Base-by-base conservation (phyloP, 1,284 basidiomycete genomes). In the Hypsizygus ulmarius region DNA sequence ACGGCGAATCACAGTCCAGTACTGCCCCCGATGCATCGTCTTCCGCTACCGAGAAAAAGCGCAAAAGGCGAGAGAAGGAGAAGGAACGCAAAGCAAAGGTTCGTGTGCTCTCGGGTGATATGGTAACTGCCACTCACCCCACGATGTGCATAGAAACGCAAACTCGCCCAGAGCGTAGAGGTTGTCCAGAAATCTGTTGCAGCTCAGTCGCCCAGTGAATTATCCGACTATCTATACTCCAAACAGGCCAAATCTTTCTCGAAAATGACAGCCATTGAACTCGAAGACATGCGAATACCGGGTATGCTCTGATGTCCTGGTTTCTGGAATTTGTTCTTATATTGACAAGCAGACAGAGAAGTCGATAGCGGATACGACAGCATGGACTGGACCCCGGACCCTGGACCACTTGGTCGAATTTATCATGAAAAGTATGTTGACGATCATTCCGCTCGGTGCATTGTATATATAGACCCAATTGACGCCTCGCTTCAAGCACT, bases 391-490 rank as follows among this genome's bases (percentile, higher is more conserved):
- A 45, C 76, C 80, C 52, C 77, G 90, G 62, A 81, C 80, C 41
- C 71, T 88, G 58, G 83, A 87, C 57, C 72, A 78, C 36, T 68
- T 93, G 39, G 72, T 74, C 55, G 77, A 84, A 38, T 93, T 93
- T 65, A 87, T 93, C 40, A 69, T 73, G 52, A 75, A 84, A 72
- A 74, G 90, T 88, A 50, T 34, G 70, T 51, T 9, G 28, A 45
- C 43, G 45, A 12, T 43, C 25, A 34, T 39, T 40, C 21, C 35
- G 36, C 39, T 37, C 1, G 11, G 44, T 43, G 28, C 39, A 43
- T 25, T 16, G n/a, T n/a, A n/a, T n/a, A n/a, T n/a, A 27, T 32
- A 28, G 30, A 8, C 7, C 35, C 16, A 25, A 40, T 5, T 15
- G 4, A 39, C 21, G 11, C 8, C 29, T n/a, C 21, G 21, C 21